Base-by-base conservation (phyloP, 192 early-diverging fungal genomes). In the Coemansia furcata region DNA sequence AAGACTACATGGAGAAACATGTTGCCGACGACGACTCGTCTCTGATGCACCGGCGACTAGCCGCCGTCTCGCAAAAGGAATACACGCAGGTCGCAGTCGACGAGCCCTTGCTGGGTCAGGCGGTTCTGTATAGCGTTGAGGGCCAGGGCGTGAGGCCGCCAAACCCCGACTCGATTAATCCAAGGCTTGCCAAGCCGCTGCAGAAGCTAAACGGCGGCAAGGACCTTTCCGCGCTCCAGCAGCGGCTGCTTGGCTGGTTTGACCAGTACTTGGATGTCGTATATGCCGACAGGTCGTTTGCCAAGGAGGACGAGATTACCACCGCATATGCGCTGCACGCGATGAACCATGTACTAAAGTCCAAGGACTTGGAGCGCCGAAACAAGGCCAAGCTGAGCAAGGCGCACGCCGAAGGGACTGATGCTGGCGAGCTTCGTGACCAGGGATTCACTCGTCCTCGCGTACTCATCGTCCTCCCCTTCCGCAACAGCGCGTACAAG, bases 381-480 rank as follows among this genome's bases (percentile, higher is more conserved):
- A 96, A 95, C 82, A 94, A 88, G 37, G 85, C 86, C 26, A 90
- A 87, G 71, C 65, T 97, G 17, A 80, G 85, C 10, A 87, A 84
- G 47, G 87, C 88, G 10, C 87, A 89, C 36, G 84, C 73, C 8
- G 77, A 76, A 2, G 83, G 80, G 7, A 76, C 71, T 32, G 89
- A 89, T 19, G 71, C 82, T 33, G 87, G 89, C 23, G 97, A 99
- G 71, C 78, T 89, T 23, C 88, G 94, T 10, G 97, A 99, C 72
- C 96, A 97, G 77, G 96, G 95, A 36, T 99, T 97, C 59, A 98
- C 97, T 6, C 82, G 95, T 6, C 94, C 97, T 2, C 92, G 91
- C 55, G 94, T 97, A 0, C 79, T 99, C 62, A 93, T 99, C 65
- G 61, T 99, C 3, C 36, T 93, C 29, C 97, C 97, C 5, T 93